Percentiles rank a stretch among this genome's conserved stretches.
These are phyloP conservation scores for Thyridium curvatum DNA, from an alignment of 2,329 filamentous ascomycete species.

Conservation along the genomic window DNA sequence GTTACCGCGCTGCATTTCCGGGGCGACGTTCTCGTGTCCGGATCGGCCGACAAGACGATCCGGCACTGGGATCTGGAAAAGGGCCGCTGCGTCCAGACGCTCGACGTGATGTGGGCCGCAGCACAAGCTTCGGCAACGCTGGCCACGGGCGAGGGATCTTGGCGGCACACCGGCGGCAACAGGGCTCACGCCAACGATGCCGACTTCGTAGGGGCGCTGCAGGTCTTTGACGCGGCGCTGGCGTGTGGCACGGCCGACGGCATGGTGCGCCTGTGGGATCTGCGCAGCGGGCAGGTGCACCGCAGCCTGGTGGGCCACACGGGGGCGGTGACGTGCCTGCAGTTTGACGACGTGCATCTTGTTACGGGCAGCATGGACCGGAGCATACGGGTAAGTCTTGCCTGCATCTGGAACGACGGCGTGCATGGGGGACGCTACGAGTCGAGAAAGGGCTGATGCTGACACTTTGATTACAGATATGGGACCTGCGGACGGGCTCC, in stretches of 20 bases:
- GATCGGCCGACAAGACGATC: constrained; percentile 93
- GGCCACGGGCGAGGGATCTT: constrained; percentile 53
- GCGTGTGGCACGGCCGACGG: constrained; percentile 96
- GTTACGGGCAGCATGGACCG: constrained; percentile 90
- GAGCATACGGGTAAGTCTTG: constrained; percentile 88
- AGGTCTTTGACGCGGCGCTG: constrained; percentile 92
- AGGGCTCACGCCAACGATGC: constrained; percentile 69
- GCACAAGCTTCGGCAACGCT: constrained; percentile 76
- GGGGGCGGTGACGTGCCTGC: constrained; percentile 84
- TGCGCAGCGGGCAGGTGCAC: constrained; percentile 94
- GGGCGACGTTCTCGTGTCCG: constrained; percentile 85
- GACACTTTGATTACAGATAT: constrained; percentile 67
- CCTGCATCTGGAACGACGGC: too few species aligned
- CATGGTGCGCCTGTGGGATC: constrained; percentile 95
- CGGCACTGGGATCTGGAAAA: constrained; percentile 97
- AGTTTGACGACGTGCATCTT: constrained; percentile 93
- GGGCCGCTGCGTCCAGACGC: constrained; percentile 93
- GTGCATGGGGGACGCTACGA: too few species aligned
- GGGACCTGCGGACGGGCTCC: constrained; percentile 93
- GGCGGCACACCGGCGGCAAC: constrained; percentile 66
- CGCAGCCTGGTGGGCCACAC: constrained; percentile 93
- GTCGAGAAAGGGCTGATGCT: too few species aligned
- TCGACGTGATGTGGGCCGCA: constrained; percentile 97
- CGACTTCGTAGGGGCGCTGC: constrained; percentile 89
- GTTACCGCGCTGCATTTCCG: constrained; percentile 90